Evolutionary conservation across 257 asterid species (phyloP).

Genomic region (Rehmannia glutinosa): DNA sequence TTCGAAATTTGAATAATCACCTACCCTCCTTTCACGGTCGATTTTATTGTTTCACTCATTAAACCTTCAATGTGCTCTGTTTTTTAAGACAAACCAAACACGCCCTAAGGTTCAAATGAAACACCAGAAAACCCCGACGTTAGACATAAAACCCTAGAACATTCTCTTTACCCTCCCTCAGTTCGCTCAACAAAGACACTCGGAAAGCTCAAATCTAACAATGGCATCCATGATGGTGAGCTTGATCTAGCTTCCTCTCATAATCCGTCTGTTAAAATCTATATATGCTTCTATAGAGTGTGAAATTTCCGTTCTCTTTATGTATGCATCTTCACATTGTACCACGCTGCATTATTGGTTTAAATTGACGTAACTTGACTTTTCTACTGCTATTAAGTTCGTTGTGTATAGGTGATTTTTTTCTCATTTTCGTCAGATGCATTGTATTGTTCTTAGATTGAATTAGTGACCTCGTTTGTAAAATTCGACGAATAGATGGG

Average conservation of each 20-base stretch:
- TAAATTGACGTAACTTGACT: background rate
- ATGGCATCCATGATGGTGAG: constrained; percentile 44
- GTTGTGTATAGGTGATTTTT: background rate
- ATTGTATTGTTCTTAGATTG: background rate
- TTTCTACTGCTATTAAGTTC: background rate
- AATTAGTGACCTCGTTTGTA: background rate
- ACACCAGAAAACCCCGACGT: background rate
- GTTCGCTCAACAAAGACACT: background rate
- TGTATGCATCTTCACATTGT: constrained; percentile 1
- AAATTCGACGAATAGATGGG: background rate
- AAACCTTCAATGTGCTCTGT: no score
- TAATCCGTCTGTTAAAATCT: background rate
- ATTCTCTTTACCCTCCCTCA: background rate
- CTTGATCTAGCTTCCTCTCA: constrained; percentile 12
- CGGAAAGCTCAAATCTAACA: constrained; percentile 16
- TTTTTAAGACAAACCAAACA: background rate
- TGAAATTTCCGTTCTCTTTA: background rate
- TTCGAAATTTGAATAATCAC: no score
- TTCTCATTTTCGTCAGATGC: background rate
- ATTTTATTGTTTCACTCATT: no score
- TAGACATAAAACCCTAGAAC: constrained; percentile 31
- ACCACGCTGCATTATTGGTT: background rate
- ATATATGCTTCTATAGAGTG: background rate
- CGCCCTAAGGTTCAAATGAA: constrained; percentile 10
- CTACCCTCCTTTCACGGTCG: no score